Evolutionary conservation across 257 asterid species (phyloP).

Genomic region (Ehretia macrophylla): DNA sequence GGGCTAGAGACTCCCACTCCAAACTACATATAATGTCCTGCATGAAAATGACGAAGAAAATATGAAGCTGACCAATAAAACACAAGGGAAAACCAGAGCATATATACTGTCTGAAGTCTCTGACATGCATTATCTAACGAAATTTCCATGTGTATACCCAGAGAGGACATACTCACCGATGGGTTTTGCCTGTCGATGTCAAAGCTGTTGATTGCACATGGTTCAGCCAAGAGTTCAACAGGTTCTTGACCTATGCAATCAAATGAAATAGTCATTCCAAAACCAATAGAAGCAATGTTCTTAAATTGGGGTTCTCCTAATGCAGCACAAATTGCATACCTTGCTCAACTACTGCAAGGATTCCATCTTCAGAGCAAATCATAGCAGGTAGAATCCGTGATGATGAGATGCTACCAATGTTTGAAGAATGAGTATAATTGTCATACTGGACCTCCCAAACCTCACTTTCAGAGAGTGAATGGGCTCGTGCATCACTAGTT

Average conservation of each 20-base stretch:
- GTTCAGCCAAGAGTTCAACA: constrained; percentile 75
- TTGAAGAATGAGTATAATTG: constrained; percentile 63
- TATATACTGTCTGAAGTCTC: neutral
- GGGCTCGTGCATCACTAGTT: constrained; percentile 28
- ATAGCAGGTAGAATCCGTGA: constrained; percentile 80
- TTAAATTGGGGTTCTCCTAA: neutral
- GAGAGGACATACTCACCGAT: constrained; percentile 40
- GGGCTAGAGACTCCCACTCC: constrained; percentile 94
- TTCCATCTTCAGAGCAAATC: constrained; percentile 96
- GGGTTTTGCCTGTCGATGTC: constrained; percentile 85
- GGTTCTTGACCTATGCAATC: constrained; percentile 63
- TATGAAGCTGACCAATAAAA: neutral
- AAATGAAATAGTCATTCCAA: constrained; percentile 13
- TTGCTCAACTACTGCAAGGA: constrained; percentile 78
- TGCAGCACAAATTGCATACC: constrained; percentile 32
- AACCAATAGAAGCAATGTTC: constrained; percentile 11
- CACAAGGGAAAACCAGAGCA: neutral
- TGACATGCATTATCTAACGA: neutral
- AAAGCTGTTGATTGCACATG: constrained; percentile 89
- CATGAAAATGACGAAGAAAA: constrained; percentile 4
- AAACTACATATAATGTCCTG: constrained; percentile 92
- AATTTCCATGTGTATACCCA: neutral
- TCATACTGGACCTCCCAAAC: constrained; percentile 93
- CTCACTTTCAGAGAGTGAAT: constrained; percentile 71
- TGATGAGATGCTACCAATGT: constrained; percentile 40